Evolutionary conservation across 129 eudicot genomes (phyloP), one percentile per base, ranked within the genome.

Genomic region (Artemisia argyi): DNA sequence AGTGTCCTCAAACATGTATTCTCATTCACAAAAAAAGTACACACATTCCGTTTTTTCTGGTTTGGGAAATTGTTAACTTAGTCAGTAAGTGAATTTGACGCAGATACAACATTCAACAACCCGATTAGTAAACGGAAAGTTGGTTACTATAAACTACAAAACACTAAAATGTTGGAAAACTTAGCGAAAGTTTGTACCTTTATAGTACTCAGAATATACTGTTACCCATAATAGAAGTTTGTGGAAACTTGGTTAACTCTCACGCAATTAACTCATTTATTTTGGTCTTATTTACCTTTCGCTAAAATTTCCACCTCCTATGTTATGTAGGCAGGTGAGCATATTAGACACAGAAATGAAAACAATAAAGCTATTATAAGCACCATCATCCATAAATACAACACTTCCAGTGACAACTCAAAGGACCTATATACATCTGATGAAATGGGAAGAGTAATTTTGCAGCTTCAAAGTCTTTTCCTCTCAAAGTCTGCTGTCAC

Each of bases 391-490:
- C 79, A 55, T 12, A 86, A 78, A 77, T 86, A 88, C 77, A 79
- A 61, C 75, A 76, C 60, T 11, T 30, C 88, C 22, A 16, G 75
- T 32, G 87, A 83, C 70, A 67, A 61, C 10, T 53, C 79, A 16
- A 94, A 83, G 71, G 79, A 71, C 57, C 55, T 83, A 71, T 95
- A 95, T 60, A 66, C 87, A 55, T 84, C 82, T 26, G 87, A 83
- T 78, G 88, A 86, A 67, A 86, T 90, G 89, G 99, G 80, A 67
- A 71, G 66, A 69, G 78, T 84, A 55, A 86, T 90, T 69, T 52
- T 88, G 74, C 87, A 84, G 82, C 96, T 90, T 70, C 76, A 79
- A 59, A 90, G 71, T 60, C 83, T 90, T 64, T 94, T 94, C 65
- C 82, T 86, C 74, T 82, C 89, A 16, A 69, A 58, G 48, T 80